Evolutionary conservation across 2,329 filamentous ascomycete species (phyloP), one percentile per base, ranked within the genome.

Genomic region (Arthrobotrys conoides): DNA sequence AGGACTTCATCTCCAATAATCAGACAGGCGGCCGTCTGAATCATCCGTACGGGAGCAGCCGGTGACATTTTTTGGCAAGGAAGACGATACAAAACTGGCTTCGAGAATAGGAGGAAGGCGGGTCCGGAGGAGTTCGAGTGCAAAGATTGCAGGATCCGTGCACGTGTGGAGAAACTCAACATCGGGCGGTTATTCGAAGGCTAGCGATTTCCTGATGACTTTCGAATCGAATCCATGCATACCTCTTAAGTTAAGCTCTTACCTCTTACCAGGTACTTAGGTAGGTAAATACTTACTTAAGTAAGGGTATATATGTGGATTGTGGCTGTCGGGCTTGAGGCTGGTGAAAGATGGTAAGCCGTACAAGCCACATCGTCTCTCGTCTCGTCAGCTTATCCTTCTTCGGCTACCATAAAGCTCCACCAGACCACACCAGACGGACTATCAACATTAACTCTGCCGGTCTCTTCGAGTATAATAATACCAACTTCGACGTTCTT

Each of bases 1-100:
- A 98, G 87, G 4, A 98, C 94, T 85, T 97, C 95, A 85, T 98
- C 95, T n/a, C 95, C 95, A 82, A 99, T 98, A 77, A 99, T 94
- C 80, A 98, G 86, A 84, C 93, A 97, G 71, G 92, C 95, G 10
- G 95, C 96, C 57, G 94, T 97, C 83, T 93, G 91, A 81, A 98
- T 96, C 73, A 77, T 77, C 67, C 73, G 67, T 24, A 53, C 18
- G 38, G 71, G 48, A 33, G 63, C 36, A 24, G 68, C n/a, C 10
- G 22, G n/a, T 10, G 87, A 84, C 57, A 70, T 59, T 36, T 82
- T 59, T 55, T 82, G 83, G 76, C 81, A 73, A 30, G 76, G 82
- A 72, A 20, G 65, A 71, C 79, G 77, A 66, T 71, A 10, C 20
- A 30, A 53, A 48, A 12, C 44, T 14, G 33, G 55, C 49, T 36